Conservation (phyloP, 768 basidiomycete species). For the Coprinopsis marcescibilis region DNA sequence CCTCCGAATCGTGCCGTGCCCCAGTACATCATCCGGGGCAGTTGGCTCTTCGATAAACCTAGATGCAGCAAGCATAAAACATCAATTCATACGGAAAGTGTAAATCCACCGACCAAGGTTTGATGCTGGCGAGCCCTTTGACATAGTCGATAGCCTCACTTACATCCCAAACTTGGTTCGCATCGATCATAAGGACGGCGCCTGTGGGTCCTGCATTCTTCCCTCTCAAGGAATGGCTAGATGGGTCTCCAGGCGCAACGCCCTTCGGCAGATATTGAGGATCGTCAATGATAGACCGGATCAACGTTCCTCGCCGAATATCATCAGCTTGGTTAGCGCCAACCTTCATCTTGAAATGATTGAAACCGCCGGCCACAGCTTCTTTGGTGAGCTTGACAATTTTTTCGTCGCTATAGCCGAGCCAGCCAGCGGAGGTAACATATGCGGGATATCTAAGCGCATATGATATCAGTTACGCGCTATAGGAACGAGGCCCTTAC, state of each 20-base stretch:
- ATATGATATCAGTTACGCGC: neutral
- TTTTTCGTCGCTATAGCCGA: conserved; percentile 92
- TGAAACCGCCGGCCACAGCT: conserved; percentile 83
- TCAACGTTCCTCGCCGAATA: conserved; percentile 79
- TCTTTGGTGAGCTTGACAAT: conserved; percentile 81
- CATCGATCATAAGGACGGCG: conserved; percentile 93
- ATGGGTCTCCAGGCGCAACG: conserved; percentile 51
- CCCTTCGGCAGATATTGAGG: conserved; percentile 71
- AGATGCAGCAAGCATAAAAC: no score
- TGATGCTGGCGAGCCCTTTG: conserved; percentile 67
- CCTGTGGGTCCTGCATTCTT: conserved; percentile 97
- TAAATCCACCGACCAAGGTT: conserved; percentile 65
- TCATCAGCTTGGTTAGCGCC: conserved; percentile 80
- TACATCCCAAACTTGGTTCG: conserved; percentile 97
- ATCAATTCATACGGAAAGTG: no score
- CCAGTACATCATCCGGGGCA: conserved; percentile 86
- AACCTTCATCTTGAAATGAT: conserved; percentile 99
- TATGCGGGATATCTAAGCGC: conserved; percentile 79
- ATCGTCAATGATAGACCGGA: conserved; percentile 94
- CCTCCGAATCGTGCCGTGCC: conserved; percentile 75
- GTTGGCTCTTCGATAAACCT: conserved; percentile 96
- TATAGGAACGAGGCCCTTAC: conserved; percentile 31
- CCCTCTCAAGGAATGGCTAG: conserved; percentile 56
- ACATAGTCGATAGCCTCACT: conserved; percentile 90
- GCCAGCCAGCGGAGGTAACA: conserved; percentile 91